Base-by-base conservation (phyloP, 441 rosid species). In the Eruca vesicaria region DNA sequence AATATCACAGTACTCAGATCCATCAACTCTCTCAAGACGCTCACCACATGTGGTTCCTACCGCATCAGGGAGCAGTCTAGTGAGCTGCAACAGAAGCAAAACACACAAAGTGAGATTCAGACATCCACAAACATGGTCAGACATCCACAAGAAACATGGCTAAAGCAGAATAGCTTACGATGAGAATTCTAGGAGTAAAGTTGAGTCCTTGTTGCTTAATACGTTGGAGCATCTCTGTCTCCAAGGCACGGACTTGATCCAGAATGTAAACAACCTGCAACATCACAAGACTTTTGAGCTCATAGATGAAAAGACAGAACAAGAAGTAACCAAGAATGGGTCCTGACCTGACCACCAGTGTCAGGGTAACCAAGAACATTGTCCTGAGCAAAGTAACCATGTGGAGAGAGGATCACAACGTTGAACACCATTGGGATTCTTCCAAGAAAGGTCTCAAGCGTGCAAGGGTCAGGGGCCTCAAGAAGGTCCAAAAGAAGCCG, bases 211-310 rank as follows among this genome's bases (percentile, higher is more conserved):
- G 98, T 53, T 90, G 88, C 78, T 91, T 87, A 33, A 94, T 89
- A 10, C 98, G 95, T 38, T 69, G 86, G 59, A 94, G 90, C 97
- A 94, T 94, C 83, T 94, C 98, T 1, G 76, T 84, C 79, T 94
- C 98, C 77, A 94, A 33, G 23, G 98, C 98, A 64, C 98, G 97
- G 41, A 94, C 98, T 90, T 94, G 98, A 85, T 94, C 98, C 87
- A 94, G 82, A 82, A 94, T 94, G 78, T 94, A 94, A 12, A 94
- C 98, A 84, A 92, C 94, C 97, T 91, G 50, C 18, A 79, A 43
- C 10, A 72, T 50, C 23, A 74, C 55, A 20, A 16, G 26, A 56
- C n/a, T 2, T 1, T 19, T 56, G 53, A 68, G 50, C 33, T 43
- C 20, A n/a, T n/a, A n/a, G 11, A 20, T 11, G 6, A 70, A n/a